phyloP scores from a whole-genome alignment of 768 basidiomycete genomes.

The Amanita pseudoporphyria region DNA sequence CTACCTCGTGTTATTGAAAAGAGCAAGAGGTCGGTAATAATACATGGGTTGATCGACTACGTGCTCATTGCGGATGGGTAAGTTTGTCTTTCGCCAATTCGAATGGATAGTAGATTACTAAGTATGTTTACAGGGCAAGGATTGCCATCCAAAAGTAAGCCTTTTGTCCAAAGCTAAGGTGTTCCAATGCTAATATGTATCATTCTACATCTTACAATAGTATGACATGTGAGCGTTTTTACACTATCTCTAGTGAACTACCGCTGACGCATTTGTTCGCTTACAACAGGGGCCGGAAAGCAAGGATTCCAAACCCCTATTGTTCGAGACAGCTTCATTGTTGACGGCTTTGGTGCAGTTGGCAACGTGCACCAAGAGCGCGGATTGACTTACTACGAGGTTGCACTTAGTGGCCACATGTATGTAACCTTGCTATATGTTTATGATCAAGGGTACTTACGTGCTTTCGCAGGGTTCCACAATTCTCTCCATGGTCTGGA shows the following conservation, averaged over 20 bases:
- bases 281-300: slow-evolving; percentile 37
- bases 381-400: slow-evolving; percentile 57
- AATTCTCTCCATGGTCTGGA: slow-evolving; percentile 60
- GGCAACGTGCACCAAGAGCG: slow-evolving; percentile 61
- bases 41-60: slow-evolving; percentile 68
- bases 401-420: slow-evolving; percentile 68
- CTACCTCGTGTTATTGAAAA: slow-evolving; percentile 72
- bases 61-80: slow-evolving; percentile 69
- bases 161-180: too few species aligned
- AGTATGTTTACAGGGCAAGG: slow-evolving; percentile 30
- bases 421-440: slow-evolving; percentile 17
- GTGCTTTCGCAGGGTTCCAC: slow-evolving; percentile 40
- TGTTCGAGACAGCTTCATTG: slow-evolving; percentile 52
- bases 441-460: not conserved
- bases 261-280: not conserved
- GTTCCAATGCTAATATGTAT: too few species aligned
- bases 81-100: slow-evolving; percentile 11
- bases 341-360: slow-evolving; percentile 60
- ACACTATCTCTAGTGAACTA: not conserved
- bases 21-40: slow-evolving; percentile 55
- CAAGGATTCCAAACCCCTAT: slow-evolving; percentile 75
- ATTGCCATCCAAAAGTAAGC: slow-evolving; percentile 59
- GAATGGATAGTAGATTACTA: not conserved
- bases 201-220: slow-evolving; percentile 13
- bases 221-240: slow-evolving; percentile 30